Percentiles rank a stretch among this genome's conserved stretches.
These are phyloP conservation scores for Hypoxylon fragiforme DNA, from an alignment of 495 filamentous ascomycete species.

Conservation along the genomic window DNA sequence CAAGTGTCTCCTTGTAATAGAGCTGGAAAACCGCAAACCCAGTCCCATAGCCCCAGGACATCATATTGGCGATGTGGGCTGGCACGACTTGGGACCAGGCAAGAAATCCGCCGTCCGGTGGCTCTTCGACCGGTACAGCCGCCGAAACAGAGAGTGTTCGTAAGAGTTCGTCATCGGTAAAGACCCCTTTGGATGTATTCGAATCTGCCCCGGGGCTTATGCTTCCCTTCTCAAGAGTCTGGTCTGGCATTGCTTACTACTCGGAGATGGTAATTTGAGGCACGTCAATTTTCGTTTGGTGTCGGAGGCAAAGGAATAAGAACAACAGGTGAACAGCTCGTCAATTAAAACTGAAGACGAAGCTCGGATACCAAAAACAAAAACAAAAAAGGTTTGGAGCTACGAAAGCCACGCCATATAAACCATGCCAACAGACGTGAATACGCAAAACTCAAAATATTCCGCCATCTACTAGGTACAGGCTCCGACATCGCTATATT, in stretches of 20 bases:
- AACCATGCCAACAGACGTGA: not conserved
- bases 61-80: slow-evolving; percentile 42
- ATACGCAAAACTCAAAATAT: slow-evolving; percentile 17
- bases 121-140: slow-evolving; percentile 10
- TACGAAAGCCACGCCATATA: not conserved
- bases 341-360: too few relatives aligned
- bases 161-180: not conserved
- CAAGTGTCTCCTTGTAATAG: slow-evolving; percentile 45
- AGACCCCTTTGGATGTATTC: not conserved
- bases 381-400: not conserved
- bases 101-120: slow-evolving; percentile 42
- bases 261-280: not conserved
- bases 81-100: slow-evolving; percentile 49
- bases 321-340: not conserved
- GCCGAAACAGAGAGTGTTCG: not conserved
- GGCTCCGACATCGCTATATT: slow-evolving; percentile 19
- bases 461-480: not conserved
- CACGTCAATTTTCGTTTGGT: not conserved
- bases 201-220: not conserved
- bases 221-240: not conserved
- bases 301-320: not conserved
- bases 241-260: not conserved
- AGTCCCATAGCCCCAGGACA: slow-evolving; percentile 48
- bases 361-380: too few relatives aligned
- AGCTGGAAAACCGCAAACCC: slow-evolving; percentile 50